These are phyloP conservation scores for slime mould (Dictyostelium discoideum) DNA, from an alignment of 78 protist species.

Conservation along the genomic window dicty_2.7 NC_007090.3:3761501-3762000, in stretches of 20 bases:
- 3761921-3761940: slow-evolving; percentile 72
- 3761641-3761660: slow-evolving; percentile 90
- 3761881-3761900: slow-evolving; percentile 48
- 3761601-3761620: slow-evolving; percentile 97
- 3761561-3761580: slow-evolving; percentile 76
- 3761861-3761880: slow-evolving; percentile 74
- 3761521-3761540: slow-evolving; percentile 2
- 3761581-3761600: slow-evolving; percentile 89
- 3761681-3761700: slow-evolving; percentile 87
- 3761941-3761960: slow-evolving; percentile 39
- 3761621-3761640: slow-evolving; percentile 87
- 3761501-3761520: slow-evolving; percentile 6
- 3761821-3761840: slow-evolving; percentile 71
- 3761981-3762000: slow-evolving; percentile 64
- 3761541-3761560: background rate
- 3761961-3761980: slow-evolving; percentile 17
- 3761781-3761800: slow-evolving; percentile 48
- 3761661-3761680: slow-evolving; percentile 95
- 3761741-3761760: slow-evolving; percentile 55
- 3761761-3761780: slow-evolving; percentile 26
- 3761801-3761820: slow-evolving; percentile 30
- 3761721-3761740: slow-evolving; percentile 27
- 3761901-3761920: slow-evolving; percentile 67
- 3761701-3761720: slow-evolving; percentile 86
- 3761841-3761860: slow-evolving; percentile 87